Conservation (phyloP, 805 yeast species). For the Zygosaccharomyces rouxii region DNA sequence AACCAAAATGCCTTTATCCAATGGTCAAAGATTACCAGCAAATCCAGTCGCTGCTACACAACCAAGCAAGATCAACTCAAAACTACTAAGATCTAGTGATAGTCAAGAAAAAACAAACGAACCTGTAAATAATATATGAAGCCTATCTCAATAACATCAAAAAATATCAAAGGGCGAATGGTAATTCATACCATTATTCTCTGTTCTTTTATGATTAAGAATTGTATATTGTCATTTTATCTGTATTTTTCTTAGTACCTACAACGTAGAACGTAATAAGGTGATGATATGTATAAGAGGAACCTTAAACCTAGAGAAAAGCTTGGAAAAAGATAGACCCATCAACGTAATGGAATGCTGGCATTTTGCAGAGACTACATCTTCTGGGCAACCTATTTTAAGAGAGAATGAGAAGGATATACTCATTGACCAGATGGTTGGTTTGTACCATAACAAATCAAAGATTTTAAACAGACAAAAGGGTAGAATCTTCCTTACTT, state of each 20-base stretch:
- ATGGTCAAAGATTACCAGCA: background rate
- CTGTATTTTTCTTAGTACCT: background rate
- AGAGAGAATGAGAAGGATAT: constrained; percentile 49
- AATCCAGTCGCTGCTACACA: background rate
- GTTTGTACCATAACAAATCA: constrained; percentile 72
- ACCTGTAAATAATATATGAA: background rate
- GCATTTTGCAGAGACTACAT: constrained; percentile 37
- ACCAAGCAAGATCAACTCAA: background rate
- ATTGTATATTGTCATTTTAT: background rate
- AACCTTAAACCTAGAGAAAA: background rate
- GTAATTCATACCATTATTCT: background rate
- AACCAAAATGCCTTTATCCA: background rate
- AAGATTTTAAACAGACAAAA: constrained; percentile 60
- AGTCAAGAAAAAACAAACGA: background rate
- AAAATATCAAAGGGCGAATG: background rate
- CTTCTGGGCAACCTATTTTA: constrained; percentile 39
- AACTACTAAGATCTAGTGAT: background rate
- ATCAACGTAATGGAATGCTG: constrained; percentile 27
- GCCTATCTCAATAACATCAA: too few relatives aligned
- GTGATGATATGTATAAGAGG: background rate
- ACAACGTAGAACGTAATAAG: too few relatives aligned
- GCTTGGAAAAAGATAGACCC: background rate
- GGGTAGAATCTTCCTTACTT: constrained; percentile 78
- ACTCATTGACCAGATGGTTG: constrained; percentile 52
- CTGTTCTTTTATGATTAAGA: background rate